Base-by-base conservation (phyloP, 2,329 filamentous ascomycete genomes). In the Xylariaceae sp. region DNA sequence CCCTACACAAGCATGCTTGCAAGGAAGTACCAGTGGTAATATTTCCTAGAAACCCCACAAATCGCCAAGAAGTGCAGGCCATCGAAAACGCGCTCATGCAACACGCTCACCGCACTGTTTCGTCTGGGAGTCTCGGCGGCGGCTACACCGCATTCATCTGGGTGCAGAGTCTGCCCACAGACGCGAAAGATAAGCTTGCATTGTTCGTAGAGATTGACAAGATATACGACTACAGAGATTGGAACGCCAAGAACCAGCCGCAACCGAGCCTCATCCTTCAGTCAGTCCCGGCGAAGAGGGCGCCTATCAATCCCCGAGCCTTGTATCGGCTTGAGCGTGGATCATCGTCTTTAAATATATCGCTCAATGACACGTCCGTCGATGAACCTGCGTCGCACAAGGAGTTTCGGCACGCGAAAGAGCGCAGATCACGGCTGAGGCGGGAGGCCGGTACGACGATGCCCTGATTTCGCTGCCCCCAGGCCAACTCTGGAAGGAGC, bases 401-500 rank as follows among this genome's bases (percentile, higher is more conserved):
- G 16, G 3, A 31, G 28, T 12, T 31, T 31, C 28, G 28, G 28
- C 28, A 7, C 28, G 28, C 28, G 28, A 31, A 31, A 31, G 28
- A 31, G 12, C 6, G 28, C 28, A 6, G 28, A 31, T 12, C 28
- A 7, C 28, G 7, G 28, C 28, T 7, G 12, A 6, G 28, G 28
- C 28, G 28, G 28, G 12, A 7, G 28, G 28, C 28, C 12, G 12
- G 6, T 49, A 23, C n/a, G 29, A 39, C 9, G 19, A 24, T 21
- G 46, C 46, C 17, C 19, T 49, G 16, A 49, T 49, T 8, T 49
- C 46, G 9, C 19, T 49, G 34, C 46, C 46, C 6, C 46, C 33
- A 6, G n/a, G 26, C 3, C 46, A 49, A 12, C 3, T 7, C 7
- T 49, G 46, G 46, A 49, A 23, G 12, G 12, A 12, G 16, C 6